Evolutionary conservation across 768 basidiomycete species (phyloP).

Genomic region (Collybiopsis confluens): DNA sequence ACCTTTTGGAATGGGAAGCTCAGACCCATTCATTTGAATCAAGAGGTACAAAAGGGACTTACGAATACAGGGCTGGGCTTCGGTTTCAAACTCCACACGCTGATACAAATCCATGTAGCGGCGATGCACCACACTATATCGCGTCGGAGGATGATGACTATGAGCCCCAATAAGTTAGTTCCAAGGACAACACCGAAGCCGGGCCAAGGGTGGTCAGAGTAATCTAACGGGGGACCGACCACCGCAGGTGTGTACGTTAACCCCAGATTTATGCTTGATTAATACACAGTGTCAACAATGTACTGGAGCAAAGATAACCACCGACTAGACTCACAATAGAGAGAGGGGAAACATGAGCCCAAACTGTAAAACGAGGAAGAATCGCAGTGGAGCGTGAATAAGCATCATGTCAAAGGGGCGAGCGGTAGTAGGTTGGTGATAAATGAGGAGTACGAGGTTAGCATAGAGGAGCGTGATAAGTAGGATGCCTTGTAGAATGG

Average conservation of each 20-base stretch:
- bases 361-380: slow-evolving; percentile 56
- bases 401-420: slow-evolving; percentile 76
- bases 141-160: slow-evolving; percentile 50
- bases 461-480: slow-evolving; percentile 72
- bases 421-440: slow-evolving; percentile 54
- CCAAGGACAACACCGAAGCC: slow-evolving; percentile 67
- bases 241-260: slow-evolving; percentile 48
- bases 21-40: too few relatives aligned
- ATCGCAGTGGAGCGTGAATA: slow-evolving; percentile 83
- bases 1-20: neutral
- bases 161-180: slow-evolving; percentile 55
- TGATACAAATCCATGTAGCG: slow-evolving; percentile 69
- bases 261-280: slow-evolving; percentile 66
- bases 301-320: neutral
- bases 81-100: slow-evolving; percentile 55
- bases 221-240: slow-evolving; percentile 47
- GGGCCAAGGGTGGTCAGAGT: slow-evolving; percentile 60
- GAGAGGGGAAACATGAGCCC: slow-evolving; percentile 53
- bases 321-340: slow-evolving; percentile 45
- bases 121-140: slow-evolving; percentile 77
- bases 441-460: slow-evolving; percentile 71
- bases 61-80: slow-evolving; percentile 67
- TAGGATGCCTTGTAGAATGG: slow-evolving; percentile 68
- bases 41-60: slow-evolving; percentile 24
- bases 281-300: neutral